Conservation (phyloP, 148 eudicot species). For the Vaccinium darrowii region DNA sequence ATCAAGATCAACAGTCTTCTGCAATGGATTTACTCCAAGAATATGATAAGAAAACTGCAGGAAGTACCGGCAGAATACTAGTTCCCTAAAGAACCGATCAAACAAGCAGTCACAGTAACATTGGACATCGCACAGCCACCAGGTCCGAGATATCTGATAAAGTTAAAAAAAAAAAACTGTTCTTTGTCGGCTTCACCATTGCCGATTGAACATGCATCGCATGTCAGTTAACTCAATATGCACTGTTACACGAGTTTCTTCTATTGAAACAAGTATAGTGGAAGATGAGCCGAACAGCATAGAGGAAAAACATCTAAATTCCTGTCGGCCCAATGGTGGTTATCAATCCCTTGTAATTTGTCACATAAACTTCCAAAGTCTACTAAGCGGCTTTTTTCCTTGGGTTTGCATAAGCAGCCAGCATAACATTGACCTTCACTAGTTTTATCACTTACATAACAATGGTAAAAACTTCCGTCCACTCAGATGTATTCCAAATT, state of each 20-base stretch:
- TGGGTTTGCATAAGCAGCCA: background rate
- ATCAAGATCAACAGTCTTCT: background rate
- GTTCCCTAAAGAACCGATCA: background rate
- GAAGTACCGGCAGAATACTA: background rate
- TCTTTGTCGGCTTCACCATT: background rate
- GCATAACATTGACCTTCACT: background rate
- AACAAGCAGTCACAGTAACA: background rate
- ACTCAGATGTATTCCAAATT: background rate
- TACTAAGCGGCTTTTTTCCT: background rate
- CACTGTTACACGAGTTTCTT: background rate
- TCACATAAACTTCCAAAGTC: background rate
- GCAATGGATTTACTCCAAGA: too few species aligned
- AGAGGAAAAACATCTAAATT: background rate
- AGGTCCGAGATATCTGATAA: background rate
- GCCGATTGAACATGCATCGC: background rate
- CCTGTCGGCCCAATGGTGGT: background rate
- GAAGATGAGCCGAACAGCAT: slow-evolving; percentile 1
- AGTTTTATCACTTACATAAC: slow-evolving; percentile 17
- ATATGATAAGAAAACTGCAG: background rate
- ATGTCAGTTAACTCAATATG: background rate
- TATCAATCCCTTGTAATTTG: background rate
- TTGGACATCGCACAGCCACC: background rate
- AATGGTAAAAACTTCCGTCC: background rate
- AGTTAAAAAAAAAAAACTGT: background rate
- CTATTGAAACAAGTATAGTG: background rate